Base-by-base conservation (phyloP, 2,329 filamentous ascomycete species). In the Stemphylium vesicarium region DNA sequence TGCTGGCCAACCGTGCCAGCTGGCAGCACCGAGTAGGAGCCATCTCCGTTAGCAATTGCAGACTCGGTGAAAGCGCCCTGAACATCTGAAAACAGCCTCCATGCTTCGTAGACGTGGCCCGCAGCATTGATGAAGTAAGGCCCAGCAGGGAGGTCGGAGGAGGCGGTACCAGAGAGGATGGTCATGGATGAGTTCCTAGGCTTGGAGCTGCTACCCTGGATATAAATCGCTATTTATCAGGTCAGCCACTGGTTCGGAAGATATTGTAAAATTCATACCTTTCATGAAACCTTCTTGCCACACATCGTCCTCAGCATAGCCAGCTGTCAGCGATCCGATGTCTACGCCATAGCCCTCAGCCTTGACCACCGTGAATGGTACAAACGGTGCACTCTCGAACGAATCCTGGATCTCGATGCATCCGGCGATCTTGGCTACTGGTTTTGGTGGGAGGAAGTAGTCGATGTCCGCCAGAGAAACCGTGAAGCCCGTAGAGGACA, bases 11-110 rank as follows among this genome's bases (percentile, higher is more conserved):
- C 39, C 7, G 55, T 67, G 3, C 63, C 49, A 53, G 70, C 56
- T 68, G 77, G 77, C 8, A 82, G 73, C 1, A 80, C 76, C 4
- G 72, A 74, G 64, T 75, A 82, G 0, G 71, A 74, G 2, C 76
- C 78, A 40, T 78, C 72, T 4, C 63, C 57, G 31, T 70, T 75
- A 2, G 69, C 55, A 10, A 81, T 75, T 1, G 75, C 62, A 9
- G 80, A 78, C 57, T 83, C 80, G 0, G 78, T 80, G 63, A 83
- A 84, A 2, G 81, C 79, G 11, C 78, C 77, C 36, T 80, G 74
- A 4, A 77, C 72, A 59, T 84, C 82, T 13, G 78, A 77, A 61
- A 82, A 84, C 0, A 84, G 64, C 43, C 78, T 72, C 71, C 79
- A 83, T 0, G 81, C 81, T 56, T 80, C 71, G 57, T 78, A 80